Evolutionary conservation across 441 rosid species (phyloP).

Genomic region (Aquilaria agallochum): DNA sequence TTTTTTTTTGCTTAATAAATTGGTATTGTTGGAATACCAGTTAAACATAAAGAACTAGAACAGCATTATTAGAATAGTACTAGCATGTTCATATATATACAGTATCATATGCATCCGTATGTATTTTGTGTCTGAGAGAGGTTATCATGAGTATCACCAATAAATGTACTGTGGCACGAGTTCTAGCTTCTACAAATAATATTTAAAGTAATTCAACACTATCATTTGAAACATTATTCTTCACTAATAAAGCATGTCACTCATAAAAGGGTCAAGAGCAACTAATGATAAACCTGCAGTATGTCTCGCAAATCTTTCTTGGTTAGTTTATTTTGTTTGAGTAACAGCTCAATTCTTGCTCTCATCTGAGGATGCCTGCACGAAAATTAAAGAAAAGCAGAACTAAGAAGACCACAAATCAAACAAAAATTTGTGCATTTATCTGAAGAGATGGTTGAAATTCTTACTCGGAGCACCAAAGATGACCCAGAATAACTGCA

Average conservation of each 20-base stretch:
- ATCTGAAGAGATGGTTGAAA: neutral
- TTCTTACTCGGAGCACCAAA: constrained; percentile 97
- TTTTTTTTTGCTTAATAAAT: too few species aligned
- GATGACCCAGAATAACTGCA: constrained; percentile 82
- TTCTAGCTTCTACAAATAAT: too few species aligned
- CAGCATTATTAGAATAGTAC: too few species aligned
- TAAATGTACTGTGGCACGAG: too few species aligned
- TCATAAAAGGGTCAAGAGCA: too few species aligned
- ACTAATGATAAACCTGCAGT: constrained; percentile 53
- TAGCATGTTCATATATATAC: too few species aligned
- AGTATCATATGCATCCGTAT: too few species aligned
- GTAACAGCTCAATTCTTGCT: constrained; percentile 81
- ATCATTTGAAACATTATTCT: neutral
- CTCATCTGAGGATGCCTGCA: constrained; percentile 73
- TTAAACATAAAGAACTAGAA: too few species aligned
- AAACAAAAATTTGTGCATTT: constrained; percentile 3
- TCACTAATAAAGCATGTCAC: too few species aligned
- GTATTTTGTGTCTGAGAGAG: too few species aligned
- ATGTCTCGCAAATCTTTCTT: constrained; percentile 71
- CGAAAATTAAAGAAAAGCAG: constrained; percentile 2
- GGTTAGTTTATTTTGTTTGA: constrained; percentile 88
- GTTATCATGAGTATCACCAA: too few species aligned
- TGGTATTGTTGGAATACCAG: too few species aligned
- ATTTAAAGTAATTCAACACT: neutral
- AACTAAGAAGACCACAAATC: constrained; percentile 8